Base-by-base conservation (phyloP, 225 moss, liverwort and hornwort species). In the Bryoerythrophyllum caledonicum region DNA sequence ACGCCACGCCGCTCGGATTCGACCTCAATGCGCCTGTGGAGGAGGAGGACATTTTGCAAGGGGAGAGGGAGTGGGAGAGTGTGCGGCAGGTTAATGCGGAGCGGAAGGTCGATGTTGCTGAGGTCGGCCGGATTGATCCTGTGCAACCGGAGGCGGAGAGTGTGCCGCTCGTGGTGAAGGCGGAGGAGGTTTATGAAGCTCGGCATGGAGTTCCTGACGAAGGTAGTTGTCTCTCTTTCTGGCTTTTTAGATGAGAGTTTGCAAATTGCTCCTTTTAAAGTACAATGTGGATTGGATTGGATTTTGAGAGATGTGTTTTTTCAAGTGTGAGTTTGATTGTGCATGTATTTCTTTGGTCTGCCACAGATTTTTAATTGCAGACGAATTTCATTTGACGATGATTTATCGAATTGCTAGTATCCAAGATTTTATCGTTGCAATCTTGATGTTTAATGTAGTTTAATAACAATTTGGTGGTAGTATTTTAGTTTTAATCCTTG, bases 1-100 rank as follows among this genome's bases (percentile, higher is more conserved):
- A 99, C 81, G 80, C 90, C 63, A 95, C 93, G 77, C 97, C 97
- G 26, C 78, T 90, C 38, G 91, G 94, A 60, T 99, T 99, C 68
- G 97, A 99, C 76, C 91, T 99, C 41, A 99, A 99, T 86, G 97
- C 91, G 59, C 94, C 95, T 65, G 89, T 95, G 65, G 89, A 81
- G 60, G 97, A 99, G 75, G 95, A 99, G 68, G 97, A 99, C n/a
- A n/a, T n/a, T n/a, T n/a, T n/a, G n/a, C n/a, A n/a, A n/a, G n/a
- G n/a, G 14, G 83, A 86, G 63, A 91, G 91, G 57, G 88, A 86
- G 35, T 99, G 94, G n/a, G n/a, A n/a, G n/a, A n/a, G n/a, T n/a
- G n/a, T n/a, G n/a, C n/a, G n/a, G n/a, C n/a, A n/a, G n/a, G n/a
- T n/a, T n/a, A n/a, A n/a, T n/a, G n/a, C n/a, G n/a, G 85, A 91